Evolutionary conservation across 345 rosid species (phyloP).

Genomic region (Cardiospermum halicacabum): DNA sequence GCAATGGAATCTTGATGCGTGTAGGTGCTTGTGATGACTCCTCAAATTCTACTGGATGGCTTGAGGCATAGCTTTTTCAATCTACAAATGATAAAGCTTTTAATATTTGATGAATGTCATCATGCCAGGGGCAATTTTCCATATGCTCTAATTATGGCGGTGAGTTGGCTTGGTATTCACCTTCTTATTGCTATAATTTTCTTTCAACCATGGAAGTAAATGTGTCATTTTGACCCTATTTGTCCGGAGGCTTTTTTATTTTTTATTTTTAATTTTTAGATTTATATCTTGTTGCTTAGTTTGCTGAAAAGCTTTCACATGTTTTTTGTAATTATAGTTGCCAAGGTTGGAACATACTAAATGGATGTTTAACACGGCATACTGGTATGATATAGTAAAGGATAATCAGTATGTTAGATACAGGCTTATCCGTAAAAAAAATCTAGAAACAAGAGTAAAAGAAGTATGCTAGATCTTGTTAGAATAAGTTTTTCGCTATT

Average conservation of each 20-base stretch:
- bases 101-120: conserved; percentile 92
- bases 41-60: conserved; percentile 64
- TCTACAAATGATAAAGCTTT: conserved; percentile 58
- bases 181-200: background rate
- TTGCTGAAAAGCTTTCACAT: background rate
- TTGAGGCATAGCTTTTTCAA: conserved; percentile 63
- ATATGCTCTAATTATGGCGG: conserved; percentile 78
- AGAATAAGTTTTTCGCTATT: no score
- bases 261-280: background rate
- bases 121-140: conserved; percentile 68
- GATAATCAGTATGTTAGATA: no score
- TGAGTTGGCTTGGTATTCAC: conserved; percentile 32
- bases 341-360: no score
- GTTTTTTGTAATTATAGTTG: background rate
- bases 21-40: conserved; percentile 97
- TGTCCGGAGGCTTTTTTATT: background rate
- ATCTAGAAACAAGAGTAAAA: no score
- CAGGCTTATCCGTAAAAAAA: no score
- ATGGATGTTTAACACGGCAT: no score
- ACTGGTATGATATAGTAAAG: no score
- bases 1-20: conserved; percentile 5
- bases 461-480: no score
- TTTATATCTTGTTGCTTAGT: background rate
- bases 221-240: background rate
- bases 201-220: background rate